Conservation (phyloP, 768 basidiomycete species). For the Mycena floridula region DNA sequence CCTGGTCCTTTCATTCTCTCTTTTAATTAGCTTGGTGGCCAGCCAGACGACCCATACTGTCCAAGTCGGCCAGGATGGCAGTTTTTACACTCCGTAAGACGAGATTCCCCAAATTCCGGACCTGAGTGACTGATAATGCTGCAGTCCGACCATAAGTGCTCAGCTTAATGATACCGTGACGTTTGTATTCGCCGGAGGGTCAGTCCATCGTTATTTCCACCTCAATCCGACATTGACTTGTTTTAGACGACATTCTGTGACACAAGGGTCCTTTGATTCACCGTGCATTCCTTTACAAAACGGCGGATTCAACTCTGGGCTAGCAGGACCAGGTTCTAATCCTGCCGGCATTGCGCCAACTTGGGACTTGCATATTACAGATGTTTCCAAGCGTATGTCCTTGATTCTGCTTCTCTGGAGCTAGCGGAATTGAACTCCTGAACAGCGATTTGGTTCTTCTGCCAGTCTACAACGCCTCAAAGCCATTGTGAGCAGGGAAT, state of each 20-base stretch:
- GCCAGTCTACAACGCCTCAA: background rate
- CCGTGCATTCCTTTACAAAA: slow-evolving; percentile 32
- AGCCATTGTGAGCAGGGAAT: slow-evolving; percentile 12
- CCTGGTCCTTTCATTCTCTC: too few species aligned
- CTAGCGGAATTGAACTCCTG: background rate
- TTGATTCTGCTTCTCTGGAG: background rate
- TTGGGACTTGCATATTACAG: slow-evolving; percentile 31
- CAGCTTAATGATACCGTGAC: slow-evolving; percentile 25
- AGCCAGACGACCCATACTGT: slow-evolving; percentile 13
- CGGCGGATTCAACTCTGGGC: slow-evolving; percentile 37
- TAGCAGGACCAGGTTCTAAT: slow-evolving; percentile 17
- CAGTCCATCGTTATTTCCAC: slow-evolving; percentile 5
- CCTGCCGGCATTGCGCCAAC: slow-evolving; percentile 11
- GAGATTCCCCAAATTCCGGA: too few species aligned
- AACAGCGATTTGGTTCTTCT: slow-evolving; percentile 1
- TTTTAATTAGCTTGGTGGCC: background rate
- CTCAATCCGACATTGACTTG: background rate
- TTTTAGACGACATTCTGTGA: slow-evolving; percentile 31
- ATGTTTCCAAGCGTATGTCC: slow-evolving; percentile 19
- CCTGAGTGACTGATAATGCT: too few species aligned
- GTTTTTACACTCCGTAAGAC: slow-evolving; percentile 32
- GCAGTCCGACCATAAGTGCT: slow-evolving; percentile 25
- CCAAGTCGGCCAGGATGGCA: slow-evolving; percentile 30
- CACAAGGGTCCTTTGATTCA: slow-evolving; percentile 27
- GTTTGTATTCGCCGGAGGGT: slow-evolving; percentile 35